Conservation (phyloP, 2,329 filamentous ascomycete genomes). For the Volutella citrinella region DNA sequence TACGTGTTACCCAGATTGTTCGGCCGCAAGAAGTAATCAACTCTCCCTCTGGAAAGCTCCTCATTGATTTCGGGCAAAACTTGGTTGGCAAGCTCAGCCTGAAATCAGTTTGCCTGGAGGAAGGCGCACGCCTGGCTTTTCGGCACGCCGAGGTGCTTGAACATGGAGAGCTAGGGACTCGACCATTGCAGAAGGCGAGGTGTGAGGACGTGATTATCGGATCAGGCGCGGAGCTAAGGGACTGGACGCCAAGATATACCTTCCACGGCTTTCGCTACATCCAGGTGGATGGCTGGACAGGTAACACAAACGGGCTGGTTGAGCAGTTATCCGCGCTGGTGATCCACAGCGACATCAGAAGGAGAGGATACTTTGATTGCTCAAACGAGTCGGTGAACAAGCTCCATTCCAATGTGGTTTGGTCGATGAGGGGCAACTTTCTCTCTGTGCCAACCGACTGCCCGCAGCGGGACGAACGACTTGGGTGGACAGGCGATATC, state of each 20-base stretch:
- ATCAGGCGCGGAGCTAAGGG: not conserved
- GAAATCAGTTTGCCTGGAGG: not conserved
- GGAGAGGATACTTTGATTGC: too few species aligned
- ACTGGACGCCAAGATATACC: slow-evolving; percentile 45
- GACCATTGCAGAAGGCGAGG: slow-evolving; percentile 3
- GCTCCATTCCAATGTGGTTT: too few species aligned
- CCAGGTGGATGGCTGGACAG: slow-evolving; percentile 40
- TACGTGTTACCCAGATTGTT: too few species aligned
- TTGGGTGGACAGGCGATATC: slow-evolving; percentile 3
- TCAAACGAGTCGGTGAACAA: too few species aligned
- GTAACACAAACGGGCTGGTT: too few species aligned
- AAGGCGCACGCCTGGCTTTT: not conserved
- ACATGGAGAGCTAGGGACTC: slow-evolving; percentile 3
- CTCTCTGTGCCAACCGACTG: too few species aligned
- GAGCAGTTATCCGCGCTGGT: too few species aligned
- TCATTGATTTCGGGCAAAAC: slow-evolving; percentile 11
- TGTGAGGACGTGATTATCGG: not conserved
- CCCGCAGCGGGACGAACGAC: slow-evolving; percentile 3
- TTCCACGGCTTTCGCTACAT: slow-evolving; percentile 53
- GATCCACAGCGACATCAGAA: too few species aligned
- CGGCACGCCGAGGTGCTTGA: slow-evolving; percentile 10
- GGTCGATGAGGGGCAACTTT: too few species aligned
- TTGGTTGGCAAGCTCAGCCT: slow-evolving; percentile 2
- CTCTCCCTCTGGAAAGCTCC: slow-evolving; percentile 1
- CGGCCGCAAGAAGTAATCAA: too few species aligned